These are phyloP conservation scores for Geotrichum phurueaensis DNA, from an alignment of 1,139 yeast species.

Conservation along the genomic window DNA sequence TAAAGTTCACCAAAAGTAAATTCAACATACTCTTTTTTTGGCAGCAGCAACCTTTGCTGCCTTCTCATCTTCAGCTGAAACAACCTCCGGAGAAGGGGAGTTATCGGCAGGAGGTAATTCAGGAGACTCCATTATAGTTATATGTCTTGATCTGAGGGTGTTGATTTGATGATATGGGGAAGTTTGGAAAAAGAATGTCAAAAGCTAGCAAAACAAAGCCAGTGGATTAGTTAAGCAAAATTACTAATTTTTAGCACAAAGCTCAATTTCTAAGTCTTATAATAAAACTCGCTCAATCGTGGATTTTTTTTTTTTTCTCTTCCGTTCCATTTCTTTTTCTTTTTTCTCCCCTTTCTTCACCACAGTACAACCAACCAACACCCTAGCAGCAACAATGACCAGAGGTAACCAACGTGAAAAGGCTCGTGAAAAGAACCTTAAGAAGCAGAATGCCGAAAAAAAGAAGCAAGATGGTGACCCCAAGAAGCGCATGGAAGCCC, in stretches of 20 bases:
- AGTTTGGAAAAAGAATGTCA: not conserved
- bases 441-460: conserved; percentile 60
- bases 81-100: not conserved
- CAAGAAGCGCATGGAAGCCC: conserved; percentile 71
- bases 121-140: not conserved
- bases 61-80: conserved; percentile 30
- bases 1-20: not conserved
- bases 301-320: not conserved
- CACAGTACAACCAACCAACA: not conserved
- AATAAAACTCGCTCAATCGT: not conserved
- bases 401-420: conserved; percentile 96
- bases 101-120: conserved; percentile 1
- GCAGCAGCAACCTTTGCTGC: conserved; percentile 62
- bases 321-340: not conserved
- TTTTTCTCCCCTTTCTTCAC: not conserved
- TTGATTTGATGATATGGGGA: not conserved
- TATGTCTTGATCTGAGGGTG: not conserved
- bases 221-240: not conserved
- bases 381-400: conserved; percentile 49
- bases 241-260: not conserved
- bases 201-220: not conserved
- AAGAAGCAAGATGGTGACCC: conserved; percentile 80
- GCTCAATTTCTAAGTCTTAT: not conserved
- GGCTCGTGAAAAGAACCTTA: conserved; percentile 81
- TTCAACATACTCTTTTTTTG: conserved; percentile 43